Conservation (phyloP, 352 stramenopile species). For the Elongisporangium senticosum region DNA sequence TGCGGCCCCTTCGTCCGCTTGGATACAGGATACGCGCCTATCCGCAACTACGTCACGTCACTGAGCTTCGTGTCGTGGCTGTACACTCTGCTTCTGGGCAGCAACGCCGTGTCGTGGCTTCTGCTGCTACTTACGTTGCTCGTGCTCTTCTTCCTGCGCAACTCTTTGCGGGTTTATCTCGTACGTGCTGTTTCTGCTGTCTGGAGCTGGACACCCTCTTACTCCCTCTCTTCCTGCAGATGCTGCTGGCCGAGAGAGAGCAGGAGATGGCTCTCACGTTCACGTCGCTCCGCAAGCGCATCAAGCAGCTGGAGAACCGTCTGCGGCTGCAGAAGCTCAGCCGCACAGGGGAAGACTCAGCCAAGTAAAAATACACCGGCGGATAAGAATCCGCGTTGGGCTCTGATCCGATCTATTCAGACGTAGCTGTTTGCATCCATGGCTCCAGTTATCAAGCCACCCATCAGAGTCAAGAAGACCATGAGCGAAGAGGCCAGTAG, state of each 20-base stretch:
- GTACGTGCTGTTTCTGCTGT: constrained; percentile 13
- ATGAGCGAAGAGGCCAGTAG: constrained; percentile 21
- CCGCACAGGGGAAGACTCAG: not conserved
- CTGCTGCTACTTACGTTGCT: constrained; percentile 30
- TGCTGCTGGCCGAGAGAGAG: constrained; percentile 36
- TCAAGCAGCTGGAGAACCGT: constrained; percentile 61
- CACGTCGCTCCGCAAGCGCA: constrained; percentile 44
- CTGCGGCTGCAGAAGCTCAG: constrained; percentile 42
- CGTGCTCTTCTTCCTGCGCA: constrained; percentile 40
- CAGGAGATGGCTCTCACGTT: constrained; percentile 45
- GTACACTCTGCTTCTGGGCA: constrained; percentile 32
- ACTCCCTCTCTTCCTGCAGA: constrained; percentile 10
- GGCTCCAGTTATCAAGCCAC: not conserved
- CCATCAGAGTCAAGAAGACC: not conserved
- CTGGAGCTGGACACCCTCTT: not conserved
- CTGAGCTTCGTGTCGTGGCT: constrained; percentile 20
- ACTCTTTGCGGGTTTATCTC: constrained; percentile 46
- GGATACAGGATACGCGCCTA: constrained; percentile 32
- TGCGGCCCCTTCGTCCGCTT: constrained; percentile 54
- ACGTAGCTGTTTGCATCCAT: not conserved
- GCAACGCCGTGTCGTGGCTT: constrained; percentile 30
- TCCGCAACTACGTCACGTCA: constrained; percentile 24
- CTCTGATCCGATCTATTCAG: not conserved
- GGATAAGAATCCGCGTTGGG: not conserved
- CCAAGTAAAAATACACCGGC: not conserved